These are phyloP conservation scores for Phyllosticta ampelicida DNA, from an alignment of 2,329 filamentous ascomycete species.

Conservation along the genomic window DNA sequence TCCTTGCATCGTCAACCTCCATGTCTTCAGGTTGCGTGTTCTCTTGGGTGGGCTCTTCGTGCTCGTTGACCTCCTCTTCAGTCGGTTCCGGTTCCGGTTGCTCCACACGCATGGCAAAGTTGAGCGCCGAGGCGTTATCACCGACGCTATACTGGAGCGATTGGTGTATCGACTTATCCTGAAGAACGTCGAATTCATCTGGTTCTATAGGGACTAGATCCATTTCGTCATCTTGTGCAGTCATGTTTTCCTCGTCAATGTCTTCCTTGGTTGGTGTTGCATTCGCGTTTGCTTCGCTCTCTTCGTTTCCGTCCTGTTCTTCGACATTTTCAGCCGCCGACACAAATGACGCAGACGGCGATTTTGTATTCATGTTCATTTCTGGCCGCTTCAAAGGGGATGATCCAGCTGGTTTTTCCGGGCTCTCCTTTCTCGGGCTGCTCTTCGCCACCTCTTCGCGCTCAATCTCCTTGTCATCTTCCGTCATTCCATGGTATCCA, in stretches of 20 bases:
- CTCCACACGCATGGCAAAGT: constrained; percentile 17
- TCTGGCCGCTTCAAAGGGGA: constrained; percentile 1
- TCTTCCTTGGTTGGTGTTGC: constrained; percentile 10
- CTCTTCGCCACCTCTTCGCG: constrained; percentile 2
- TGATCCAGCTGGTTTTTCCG: constrained; percentile 18
- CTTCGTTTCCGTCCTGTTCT: constrained; percentile 20
- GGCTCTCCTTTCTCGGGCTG: constrained; percentile 11
- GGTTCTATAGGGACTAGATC: constrained; percentile 5
- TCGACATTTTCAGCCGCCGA: constrained; percentile 25
- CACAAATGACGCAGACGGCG: constrained; percentile 34
- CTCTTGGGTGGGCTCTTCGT: constrained; percentile 6
- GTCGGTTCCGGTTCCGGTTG: constrained; percentile 9
- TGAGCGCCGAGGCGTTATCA: constrained; percentile 23
- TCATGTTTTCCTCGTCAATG: constrained; percentile 10
- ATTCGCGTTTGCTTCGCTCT: constrained; percentile 25
- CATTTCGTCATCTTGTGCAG: constrained; percentile 16
- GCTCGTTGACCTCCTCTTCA: constrained; percentile 11
- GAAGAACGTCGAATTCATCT: background rate
- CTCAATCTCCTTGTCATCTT: constrained; percentile 40
- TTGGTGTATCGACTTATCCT: background rate
- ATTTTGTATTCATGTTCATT: background rate
- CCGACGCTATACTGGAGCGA: constrained; percentile 24
- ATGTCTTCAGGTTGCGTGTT: constrained; percentile 28
- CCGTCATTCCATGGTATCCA: constrained; percentile 58
- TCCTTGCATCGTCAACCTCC: constrained; percentile 42